Evolutionary conservation across 2,329 filamentous ascomycete genomes (phyloP), one percentile per base, ranked within the genome.

Genomic region (Trichoderma brevicompactum): DNA sequence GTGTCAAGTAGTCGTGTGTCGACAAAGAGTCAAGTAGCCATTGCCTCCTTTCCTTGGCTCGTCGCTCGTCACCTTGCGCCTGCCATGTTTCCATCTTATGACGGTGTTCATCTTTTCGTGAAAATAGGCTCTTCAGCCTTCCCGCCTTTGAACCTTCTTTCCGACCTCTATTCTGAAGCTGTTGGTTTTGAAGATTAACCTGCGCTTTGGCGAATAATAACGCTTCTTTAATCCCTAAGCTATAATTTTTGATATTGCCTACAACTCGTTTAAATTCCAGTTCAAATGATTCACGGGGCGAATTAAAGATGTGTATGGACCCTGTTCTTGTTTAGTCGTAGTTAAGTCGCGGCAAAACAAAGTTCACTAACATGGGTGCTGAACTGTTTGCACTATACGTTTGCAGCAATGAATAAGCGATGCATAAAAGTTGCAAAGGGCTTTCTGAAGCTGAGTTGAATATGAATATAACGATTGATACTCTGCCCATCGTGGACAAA

Each of bases 401-500:
- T 70, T 74, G 66, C 77, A 80, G 54, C 76, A 78, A 0, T 69
- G 68, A 36, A 80, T 68, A 2, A 80, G 73, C 0, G 73, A 71
- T 0, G 77, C 74, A 48, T 79, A 71, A 53, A 80, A 79, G 7
- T 69, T 65, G 44, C 70, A 74, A 7, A 81, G 68, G 1, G 76
- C 70, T 41, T 73, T 65, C 38, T 76, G 77, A 17, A 80, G 70
- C 48, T 69, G 69, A 4, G 49, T 50, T 1, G 77, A 80, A 2
- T 65, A 71, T 2, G 74, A 74, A 67, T 75, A 80, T 2, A 80
- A 68, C 1, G 72, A 70, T 56, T 73, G 71, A 60, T 80, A 80
- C 62, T 79, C 74, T 36, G 69, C 67, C 13, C 78, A 78, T 10
- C 73, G 68, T 0, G 79, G 79, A 62, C 73, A 78, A 7, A 74